Conservation (phyloP, 306 rosid species). For the Fragaria iinumae region DNA sequence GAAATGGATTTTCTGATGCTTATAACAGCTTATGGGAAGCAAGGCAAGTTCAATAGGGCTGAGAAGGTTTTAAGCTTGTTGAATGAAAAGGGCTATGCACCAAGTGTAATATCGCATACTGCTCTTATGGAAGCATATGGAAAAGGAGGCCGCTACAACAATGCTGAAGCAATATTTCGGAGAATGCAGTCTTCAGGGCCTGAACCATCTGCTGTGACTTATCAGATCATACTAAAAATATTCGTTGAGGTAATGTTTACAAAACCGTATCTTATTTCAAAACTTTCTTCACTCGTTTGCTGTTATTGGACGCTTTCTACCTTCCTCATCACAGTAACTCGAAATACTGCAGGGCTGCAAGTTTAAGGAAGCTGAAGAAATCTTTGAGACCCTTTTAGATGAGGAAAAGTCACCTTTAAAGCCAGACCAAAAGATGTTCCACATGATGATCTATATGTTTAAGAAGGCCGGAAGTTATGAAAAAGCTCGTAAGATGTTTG, state of each 20-base stretch:
- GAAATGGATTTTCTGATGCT: conserved; percentile 92
- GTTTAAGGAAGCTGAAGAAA: conserved; percentile 83
- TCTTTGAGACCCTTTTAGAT: conserved; percentile 62
- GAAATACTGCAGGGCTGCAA: conserved; percentile 59
- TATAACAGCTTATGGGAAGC: conserved; percentile 90
- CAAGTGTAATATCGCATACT: conserved; percentile 79
- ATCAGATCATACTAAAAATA: conserved; percentile 78
- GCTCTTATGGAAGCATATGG: conserved; percentile 99
- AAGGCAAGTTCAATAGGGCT: conserved; percentile 72
- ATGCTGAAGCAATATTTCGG: conserved; percentile 92
- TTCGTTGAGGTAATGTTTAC: conserved; percentile 64
- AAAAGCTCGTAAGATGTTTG: conserved; percentile 77
- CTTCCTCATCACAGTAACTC: conserved; percentile 20
- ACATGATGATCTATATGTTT: conserved; percentile 91
- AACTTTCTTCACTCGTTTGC: not conserved
- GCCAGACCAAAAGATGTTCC: conserved; percentile 93
- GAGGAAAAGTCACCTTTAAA: conserved; percentile 63
- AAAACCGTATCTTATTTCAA: not conserved
- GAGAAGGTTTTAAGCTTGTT: conserved; percentile 67
- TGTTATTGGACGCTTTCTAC: conserved; percentile 29
- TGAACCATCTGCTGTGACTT: conserved; percentile 85
- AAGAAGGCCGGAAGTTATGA: conserved; percentile 87
- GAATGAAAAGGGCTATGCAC: conserved; percentile 67
- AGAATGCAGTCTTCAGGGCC: conserved; percentile 89
- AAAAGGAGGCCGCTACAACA: conserved; percentile 64